Percentiles rank a stretch among this genome's conserved stretches.
Conservation (phyloP, 75 land plant genomes). For the Larix kaempferi region DNA sequence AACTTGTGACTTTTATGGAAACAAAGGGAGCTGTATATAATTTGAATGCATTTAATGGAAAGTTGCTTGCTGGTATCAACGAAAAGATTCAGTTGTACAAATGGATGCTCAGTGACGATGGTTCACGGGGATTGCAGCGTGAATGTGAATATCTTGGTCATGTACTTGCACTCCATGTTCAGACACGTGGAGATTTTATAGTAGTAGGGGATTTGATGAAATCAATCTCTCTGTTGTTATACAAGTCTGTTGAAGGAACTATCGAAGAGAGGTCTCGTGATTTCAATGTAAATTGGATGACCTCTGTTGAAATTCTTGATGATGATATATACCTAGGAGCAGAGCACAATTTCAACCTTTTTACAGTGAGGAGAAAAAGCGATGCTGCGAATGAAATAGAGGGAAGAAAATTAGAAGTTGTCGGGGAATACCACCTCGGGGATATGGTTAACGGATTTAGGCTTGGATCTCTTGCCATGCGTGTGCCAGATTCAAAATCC, state of each 20-base stretch:
- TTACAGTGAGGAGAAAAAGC: conserved; percentile 90
- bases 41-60: conserved; percentile 94
- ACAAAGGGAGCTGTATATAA: conserved; percentile 98
- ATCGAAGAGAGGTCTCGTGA: conserved; percentile 97
- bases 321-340: conserved; percentile 57
- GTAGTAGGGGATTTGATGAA: conserved; percentile 96
- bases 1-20: conserved; percentile 84
- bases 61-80: conserved; percentile 96
- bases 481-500: conserved; percentile 73
- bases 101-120: conserved; percentile 97
- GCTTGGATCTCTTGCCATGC: conserved; percentile 98
- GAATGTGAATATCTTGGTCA: conserved; percentile 97
- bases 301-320: conserved; percentile 93
- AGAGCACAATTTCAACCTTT: too few species aligned
- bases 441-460: conserved; percentile 25
- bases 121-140: conserved; percentile 83
- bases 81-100: conserved; percentile 96
- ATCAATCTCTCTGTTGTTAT: too few species aligned
- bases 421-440: conserved; percentile 95
- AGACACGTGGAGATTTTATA: conserved; percentile 76
- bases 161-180: too few species aligned
- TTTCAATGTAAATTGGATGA: conserved; percentile 98
- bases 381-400: conserved; percentile 99
- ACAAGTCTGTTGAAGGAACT: conserved; percentile 81
- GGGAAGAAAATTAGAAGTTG: conserved; percentile 87